Evolutionary conservation across 169 alveolate genomes (phyloP), one percentile per base, ranked within the genome.

Genomic region (Amoebophrya sp.): DNA sequence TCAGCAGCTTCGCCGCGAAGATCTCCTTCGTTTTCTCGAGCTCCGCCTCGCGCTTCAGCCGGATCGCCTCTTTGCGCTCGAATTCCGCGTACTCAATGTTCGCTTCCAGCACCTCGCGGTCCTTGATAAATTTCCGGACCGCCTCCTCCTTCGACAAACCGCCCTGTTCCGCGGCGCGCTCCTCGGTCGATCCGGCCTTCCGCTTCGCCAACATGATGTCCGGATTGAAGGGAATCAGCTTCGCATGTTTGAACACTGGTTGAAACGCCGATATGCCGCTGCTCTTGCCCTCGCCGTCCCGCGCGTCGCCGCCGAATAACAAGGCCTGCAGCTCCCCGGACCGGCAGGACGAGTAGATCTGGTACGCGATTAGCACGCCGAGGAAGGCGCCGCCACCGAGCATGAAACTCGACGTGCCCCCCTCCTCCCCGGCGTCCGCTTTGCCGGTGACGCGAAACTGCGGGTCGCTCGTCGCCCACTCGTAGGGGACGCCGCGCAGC

Each of bases 221-320:
- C 35, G 83, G 83, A 25, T 66, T 66, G 83, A 66, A 66, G 35
- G 83, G 83, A 1, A 66, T 66, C 83, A 66, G 35, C 83, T 66
- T 66, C 35, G 32, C 32, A 2, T 66, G 83, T 25, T 25, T 2
- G 35, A 66, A 66, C 7, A 66, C 83, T 25, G 83, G 32, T 7
- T 25, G 12, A 25, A 66, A 66, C 29, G 83, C 83, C 32, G 83
- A 66, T 25, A 66, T 7, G 32, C 83, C 83, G 10, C 35, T 66
- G 35, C 35, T 12, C 35, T 66, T 66, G 2, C 39, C 83, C 66
- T 47, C 66, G 18, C 66, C 18, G 66, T 47, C 66, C 7, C 66
- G 66, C 7, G 66, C 66, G 18, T 47, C 66, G 29, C 66, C 66
- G 66, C 66, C 66, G 29, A 47, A 18, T 12, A 47, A 18, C 66